Percentiles rank a stretch among this genome's conserved stretches.
Conservation (phyloP, 2,329 filamentous ascomycete genomes). For the Penicillium sp. region DNA sequence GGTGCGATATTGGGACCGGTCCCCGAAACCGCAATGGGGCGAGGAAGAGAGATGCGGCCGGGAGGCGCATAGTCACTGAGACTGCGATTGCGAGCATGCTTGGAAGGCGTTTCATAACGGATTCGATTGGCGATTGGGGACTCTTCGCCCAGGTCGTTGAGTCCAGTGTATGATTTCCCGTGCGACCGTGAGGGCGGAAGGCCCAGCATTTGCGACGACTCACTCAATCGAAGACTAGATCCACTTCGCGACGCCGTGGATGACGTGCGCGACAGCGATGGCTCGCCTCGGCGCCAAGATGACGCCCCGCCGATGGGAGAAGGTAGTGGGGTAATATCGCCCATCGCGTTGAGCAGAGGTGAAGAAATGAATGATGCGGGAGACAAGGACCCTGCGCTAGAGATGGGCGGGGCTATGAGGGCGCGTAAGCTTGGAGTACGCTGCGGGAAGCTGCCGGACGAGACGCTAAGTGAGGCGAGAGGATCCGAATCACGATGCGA, state of each 20-base stretch:
- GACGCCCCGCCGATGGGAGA: slow-evolving; percentile 60
- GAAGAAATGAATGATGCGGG: slow-evolving; percentile 70
- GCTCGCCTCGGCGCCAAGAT: slow-evolving; percentile 52
- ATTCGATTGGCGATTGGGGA: slow-evolving; percentile 18
- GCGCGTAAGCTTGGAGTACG: slow-evolving; percentile 48
- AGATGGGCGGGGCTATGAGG: slow-evolving; percentile 36
- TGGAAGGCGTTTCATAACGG: slow-evolving; percentile 31
- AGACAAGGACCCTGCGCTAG: slow-evolving; percentile 49
- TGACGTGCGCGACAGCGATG: slow-evolving; percentile 43
- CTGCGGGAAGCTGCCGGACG: slow-evolving; percentile 43
- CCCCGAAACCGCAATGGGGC: slow-evolving; percentile 72
- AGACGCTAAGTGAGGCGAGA: slow-evolving; percentile 41
- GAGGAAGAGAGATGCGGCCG: slow-evolving; percentile 60
- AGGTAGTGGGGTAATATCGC: slow-evolving; percentile 75
- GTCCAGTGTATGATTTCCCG: slow-evolving; percentile 43
- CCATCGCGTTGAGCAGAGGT: slow-evolving; percentile 72
- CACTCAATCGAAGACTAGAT: slow-evolving; percentile 38
- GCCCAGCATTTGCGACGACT: slow-evolving; percentile 35
- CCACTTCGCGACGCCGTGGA: slow-evolving; percentile 41
- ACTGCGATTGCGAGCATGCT: slow-evolving; percentile 73
- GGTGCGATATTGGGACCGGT: slow-evolving; percentile 50
- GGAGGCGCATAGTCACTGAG: slow-evolving; percentile 86
- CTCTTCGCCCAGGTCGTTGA: slow-evolving; percentile 33
- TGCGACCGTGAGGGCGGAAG: slow-evolving; percentile 32
- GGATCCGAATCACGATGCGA: slow-evolving; percentile 35